Percentiles rank a stretch among this genome's conserved stretches.
Conservation (phyloP, 1,284 basidiomycete species). For the Sanguinoderma infundibulare region DNA sequence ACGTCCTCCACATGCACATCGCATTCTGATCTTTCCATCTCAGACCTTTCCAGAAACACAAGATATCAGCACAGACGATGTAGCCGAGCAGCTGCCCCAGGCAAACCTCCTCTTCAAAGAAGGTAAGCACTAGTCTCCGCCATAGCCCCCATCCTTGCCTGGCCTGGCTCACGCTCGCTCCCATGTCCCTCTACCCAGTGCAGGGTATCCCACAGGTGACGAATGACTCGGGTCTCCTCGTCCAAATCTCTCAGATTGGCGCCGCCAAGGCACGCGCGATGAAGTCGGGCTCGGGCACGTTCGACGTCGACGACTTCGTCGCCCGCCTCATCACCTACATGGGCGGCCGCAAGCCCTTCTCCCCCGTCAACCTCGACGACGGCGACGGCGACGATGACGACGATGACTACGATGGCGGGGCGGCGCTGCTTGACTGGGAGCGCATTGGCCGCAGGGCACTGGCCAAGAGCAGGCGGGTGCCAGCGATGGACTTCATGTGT, state of each 20-base stretch:
- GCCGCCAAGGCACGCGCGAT: constrained; percentile 83
- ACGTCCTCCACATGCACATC: constrained; percentile 16
- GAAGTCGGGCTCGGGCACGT: constrained; percentile 80
- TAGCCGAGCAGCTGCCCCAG: constrained; percentile 55
- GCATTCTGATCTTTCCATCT: no score
- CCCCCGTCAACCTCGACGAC: constrained; percentile 19
- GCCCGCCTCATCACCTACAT: constrained; percentile 71
- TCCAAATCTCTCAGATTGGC: constrained; percentile 71
- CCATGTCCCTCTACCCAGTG: constrained; percentile 49
- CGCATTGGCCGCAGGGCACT: constrained; percentile 75
- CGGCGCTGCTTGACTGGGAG: constrained; percentile 65
- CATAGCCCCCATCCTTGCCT: background rate
- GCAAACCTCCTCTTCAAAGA: constrained; percentile 65
- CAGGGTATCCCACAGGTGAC: constrained; percentile 81
- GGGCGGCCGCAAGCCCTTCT: constrained; percentile 60
- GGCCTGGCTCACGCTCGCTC: background rate
- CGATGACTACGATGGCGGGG: constrained; percentile 44
- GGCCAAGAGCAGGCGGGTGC: constrained; percentile 73
- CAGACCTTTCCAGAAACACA: constrained; percentile 34
- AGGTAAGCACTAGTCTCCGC: constrained; percentile 51
- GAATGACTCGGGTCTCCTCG: constrained; percentile 75
- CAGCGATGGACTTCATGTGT: constrained; percentile 81
- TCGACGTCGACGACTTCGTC: constrained; percentile 86
- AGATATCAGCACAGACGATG: constrained; percentile 58
- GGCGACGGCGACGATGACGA: constrained; percentile 10